Conservation (phyloP, 345 rosid genomes). For the Eucalyptus marginata region DNA sequence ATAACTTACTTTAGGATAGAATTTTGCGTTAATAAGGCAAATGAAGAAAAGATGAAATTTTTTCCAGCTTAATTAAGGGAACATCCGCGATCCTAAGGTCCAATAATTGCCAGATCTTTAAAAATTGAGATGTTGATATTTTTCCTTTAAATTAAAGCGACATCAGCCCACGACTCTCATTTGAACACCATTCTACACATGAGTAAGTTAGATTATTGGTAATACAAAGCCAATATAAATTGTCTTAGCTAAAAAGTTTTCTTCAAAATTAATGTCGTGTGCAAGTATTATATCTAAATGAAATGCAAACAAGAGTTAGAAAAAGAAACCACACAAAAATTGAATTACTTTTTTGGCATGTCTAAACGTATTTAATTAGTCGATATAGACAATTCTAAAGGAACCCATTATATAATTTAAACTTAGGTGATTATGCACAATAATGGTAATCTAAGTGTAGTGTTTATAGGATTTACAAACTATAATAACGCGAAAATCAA, state of each 20-base stretch:
- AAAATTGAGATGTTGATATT: neutral
- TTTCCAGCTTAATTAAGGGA: neutral
- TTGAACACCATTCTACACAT: neutral
- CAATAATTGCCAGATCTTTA: neutral
- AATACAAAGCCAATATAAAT: neutral
- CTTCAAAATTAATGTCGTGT: neutral
- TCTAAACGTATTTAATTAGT: neutral
- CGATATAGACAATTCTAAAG: neutral
- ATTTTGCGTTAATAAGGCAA: neutral
- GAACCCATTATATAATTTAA: neutral
- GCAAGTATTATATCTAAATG: neutral
- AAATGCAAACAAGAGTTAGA: neutral
- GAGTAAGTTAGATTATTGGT: neutral
- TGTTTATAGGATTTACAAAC: neutral
- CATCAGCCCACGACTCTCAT: neutral
- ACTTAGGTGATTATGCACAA: neutral
- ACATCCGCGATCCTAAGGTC: neutral
- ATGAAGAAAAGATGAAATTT: neutral
- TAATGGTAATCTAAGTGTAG: neutral
- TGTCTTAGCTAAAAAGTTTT: neutral
- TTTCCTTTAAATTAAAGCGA: neutral
- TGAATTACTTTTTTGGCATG: neutral
- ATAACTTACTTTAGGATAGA: neutral
- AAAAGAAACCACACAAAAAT: neutral
- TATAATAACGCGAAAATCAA: neutral